A percentile compares a stretch with the other conserved stretches of the same genome.
Conservation (phyloP, 2,329 filamentous ascomycete genomes). For the Blumeriella jaapii region DNA sequence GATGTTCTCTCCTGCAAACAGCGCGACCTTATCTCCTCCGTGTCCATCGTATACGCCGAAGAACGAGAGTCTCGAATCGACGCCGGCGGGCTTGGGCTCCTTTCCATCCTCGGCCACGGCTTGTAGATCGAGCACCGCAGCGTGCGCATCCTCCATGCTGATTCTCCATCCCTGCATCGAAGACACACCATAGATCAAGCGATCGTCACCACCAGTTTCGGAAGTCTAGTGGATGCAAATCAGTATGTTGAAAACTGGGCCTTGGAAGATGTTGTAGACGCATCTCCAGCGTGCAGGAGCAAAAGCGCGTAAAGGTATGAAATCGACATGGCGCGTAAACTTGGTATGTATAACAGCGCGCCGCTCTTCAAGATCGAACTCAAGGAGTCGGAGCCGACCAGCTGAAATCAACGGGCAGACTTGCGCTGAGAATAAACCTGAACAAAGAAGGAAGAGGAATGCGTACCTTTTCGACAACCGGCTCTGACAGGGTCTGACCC, state of each 20-base stretch:
- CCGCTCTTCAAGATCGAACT: too few species aligned
- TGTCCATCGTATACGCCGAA: conserved; percentile 98
- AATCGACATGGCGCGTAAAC: too few species aligned
- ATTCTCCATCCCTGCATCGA: conserved; percentile 99
- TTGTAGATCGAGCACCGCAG: conserved; percentile 77
- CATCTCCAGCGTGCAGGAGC: too few species aligned
- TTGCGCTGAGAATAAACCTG: not conserved
- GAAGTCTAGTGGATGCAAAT: conserved; percentile 40
- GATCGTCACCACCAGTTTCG: conserved; percentile 81
- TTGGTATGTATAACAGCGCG: too few species aligned
- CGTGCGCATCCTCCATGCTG: conserved; percentile 98
- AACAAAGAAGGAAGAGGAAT: not conserved
- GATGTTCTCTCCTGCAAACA: conserved; percentile 85
- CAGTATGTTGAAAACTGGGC: conserved; percentile 5
- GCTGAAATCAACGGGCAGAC: too few species aligned
- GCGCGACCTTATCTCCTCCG: conserved; percentile 89
- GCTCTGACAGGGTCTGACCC: conserved; percentile 99
- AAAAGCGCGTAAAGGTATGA: too few species aligned
- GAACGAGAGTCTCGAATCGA: conserved; percentile 69
- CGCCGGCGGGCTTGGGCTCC: conserved; percentile 44
- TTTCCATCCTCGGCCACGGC: conserved; percentile 36
- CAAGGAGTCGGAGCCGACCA: too few species aligned
- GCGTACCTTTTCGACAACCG: conserved; percentile 95
- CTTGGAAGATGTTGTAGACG: not conserved
- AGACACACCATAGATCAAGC: conserved; percentile 85